Conservation (phyloP, 345 rosid genomes). For the Pistacia vera region DNA sequence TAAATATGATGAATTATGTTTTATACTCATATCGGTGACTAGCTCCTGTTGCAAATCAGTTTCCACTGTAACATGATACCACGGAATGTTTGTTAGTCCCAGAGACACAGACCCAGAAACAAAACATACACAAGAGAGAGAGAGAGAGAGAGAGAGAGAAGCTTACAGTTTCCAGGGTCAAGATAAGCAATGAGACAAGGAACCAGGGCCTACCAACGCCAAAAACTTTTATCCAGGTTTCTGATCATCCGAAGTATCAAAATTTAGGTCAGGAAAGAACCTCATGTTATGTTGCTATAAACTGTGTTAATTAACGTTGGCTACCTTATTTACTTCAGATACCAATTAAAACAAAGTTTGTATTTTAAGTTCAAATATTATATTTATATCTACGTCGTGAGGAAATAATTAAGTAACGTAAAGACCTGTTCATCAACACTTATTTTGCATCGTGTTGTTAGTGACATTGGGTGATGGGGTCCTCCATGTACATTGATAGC, state of each 20-base stretch:
- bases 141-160: too few relatives aligned
- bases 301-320: too few relatives aligned
- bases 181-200: slow-evolving; percentile 67
- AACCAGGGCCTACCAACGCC: slow-evolving; percentile 62
- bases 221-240: slow-evolving; percentile 64
- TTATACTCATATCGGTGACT: slow-evolving; percentile 41
- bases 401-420: not conserved
- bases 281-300: not conserved
- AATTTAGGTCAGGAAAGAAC: not conserved
- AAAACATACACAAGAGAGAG: not conserved
- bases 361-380: not conserved
- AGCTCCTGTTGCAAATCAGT: slow-evolving; percentile 79
- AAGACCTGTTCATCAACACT: slow-evolving; percentile 19
- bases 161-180: slow-evolving; percentile 64
- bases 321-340: not conserved
- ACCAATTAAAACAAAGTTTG: too few relatives aligned
- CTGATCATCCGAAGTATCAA: slow-evolving; percentile 15
- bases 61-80: slow-evolving; percentile 46
- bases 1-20: not conserved
- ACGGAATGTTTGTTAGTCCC: not conserved
- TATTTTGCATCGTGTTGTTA: not conserved
- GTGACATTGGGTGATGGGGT: slow-evolving; percentile 2
- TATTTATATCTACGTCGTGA: too few relatives aligned
- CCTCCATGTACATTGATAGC: slow-evolving; percentile 31
- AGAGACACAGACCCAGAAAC: not conserved